A percentile compares a stretch with the other conserved stretches of the same genome.
Conservation (phyloP, 495 filamentous ascomycete species). For the Penicillium atrosanguineum region DNA sequence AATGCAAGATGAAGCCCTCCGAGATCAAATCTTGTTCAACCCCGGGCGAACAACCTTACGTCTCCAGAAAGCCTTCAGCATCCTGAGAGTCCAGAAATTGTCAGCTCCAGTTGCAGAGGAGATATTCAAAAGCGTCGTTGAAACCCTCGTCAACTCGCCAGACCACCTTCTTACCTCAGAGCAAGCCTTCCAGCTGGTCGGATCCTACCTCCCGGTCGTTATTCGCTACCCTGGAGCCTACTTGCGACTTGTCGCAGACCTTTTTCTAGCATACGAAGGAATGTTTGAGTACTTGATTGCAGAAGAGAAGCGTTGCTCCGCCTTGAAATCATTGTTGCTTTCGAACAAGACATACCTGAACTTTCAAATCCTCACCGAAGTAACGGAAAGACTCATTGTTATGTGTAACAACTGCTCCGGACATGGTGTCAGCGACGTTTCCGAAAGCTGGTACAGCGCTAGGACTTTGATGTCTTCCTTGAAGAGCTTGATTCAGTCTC, state of each 20-base stretch:
- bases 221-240: not conserved
- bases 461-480: not conserved
- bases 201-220: constrained; percentile 6
- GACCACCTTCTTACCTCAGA: not conserved
- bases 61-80: constrained; percentile 8
- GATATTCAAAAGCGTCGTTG: constrained; percentile 7
- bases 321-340: constrained; percentile 9
- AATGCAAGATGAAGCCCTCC: constrained; percentile 5
- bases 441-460: not conserved
- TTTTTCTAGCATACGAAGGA: not conserved
- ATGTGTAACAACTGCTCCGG: constrained; percentile 9
- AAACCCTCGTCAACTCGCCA: constrained; percentile 1
- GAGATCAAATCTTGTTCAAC: constrained; percentile 7
- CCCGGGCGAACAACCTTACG: constrained; percentile 1
- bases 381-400: not conserved
- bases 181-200: constrained; percentile 7
- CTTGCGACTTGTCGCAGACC: not conserved
- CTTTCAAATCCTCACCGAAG: not conserved
- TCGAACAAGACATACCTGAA: constrained; percentile 6
- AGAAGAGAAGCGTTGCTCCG: not conserved
- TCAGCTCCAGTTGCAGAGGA: constrained; percentile 4
- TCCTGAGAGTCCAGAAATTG: constrained; percentile 5
- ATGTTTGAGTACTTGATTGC: constrained; percentile 7
- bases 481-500: not conserved
- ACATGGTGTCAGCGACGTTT: not conserved